Evolutionary conservation across 306 rosid species (phyloP), one percentile per base, ranked within the genome.

Genomic region (Casuarina glauca): DNA sequence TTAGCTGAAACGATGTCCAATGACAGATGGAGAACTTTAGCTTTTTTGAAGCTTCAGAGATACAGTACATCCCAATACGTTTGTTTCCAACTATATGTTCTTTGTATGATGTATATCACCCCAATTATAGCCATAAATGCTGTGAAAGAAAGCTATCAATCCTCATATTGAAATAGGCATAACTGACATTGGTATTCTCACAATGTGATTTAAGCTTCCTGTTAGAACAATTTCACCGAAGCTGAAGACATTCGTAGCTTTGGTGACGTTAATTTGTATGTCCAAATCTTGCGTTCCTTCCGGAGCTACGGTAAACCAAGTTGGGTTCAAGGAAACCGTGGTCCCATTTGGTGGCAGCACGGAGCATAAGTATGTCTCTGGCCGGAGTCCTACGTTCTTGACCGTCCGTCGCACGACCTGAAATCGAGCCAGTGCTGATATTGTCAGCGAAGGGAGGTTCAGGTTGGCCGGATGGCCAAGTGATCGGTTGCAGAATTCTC

Each of bases 311-410:
- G 88, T 90, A 70, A 95, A 93, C 86, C 80, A 80, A 48, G 93
- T 72, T 9, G 97, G 99, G 60, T 39, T 13, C 62, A 89, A 55
- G 64, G 57, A 48, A 35, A 91, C 90, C 0, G 54, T 26, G 10
- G 97, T 91, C 74, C 97, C 97, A 49, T 89, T 89, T 19, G 98
- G 98, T 20, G 97, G 89, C 39, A 83, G 6, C 78, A 85, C 97
- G 3, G 89, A 70, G 73, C 75, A 84, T 45, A 85, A 55, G 72
- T 88, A 95, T 39, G 89, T 89, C 90, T 95, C 98, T 20, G 89
- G 83, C 77, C 50, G 73, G 84, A 74, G 74, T 49, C 88, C 92
- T 5, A 91, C 93, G 71, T 87, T 91, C 86, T 13, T 89, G 76
- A 95, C 84, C 5, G 87, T 87, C 73, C 97, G 84, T 44, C 41